phyloP scores from a whole-genome alignment of 2,329 filamentous ascomycete species.

The Paraconiothyrium sp. region DNA sequence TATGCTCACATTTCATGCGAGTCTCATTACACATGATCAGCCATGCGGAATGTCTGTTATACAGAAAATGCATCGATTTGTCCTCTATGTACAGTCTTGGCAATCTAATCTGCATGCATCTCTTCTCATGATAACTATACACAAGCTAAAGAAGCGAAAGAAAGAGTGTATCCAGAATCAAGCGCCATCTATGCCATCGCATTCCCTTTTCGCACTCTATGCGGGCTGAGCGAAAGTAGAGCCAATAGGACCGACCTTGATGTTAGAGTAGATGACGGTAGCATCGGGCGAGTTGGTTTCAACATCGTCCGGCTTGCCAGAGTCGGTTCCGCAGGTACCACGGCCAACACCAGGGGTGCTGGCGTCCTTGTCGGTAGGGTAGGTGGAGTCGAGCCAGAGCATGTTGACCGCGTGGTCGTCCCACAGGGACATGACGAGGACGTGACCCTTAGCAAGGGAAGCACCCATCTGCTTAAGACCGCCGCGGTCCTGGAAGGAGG shows the following conservation, averaged over 20 bases:
- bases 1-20: not conserved
- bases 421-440: slow-evolving; percentile 70
- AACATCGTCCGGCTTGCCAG: slow-evolving; percentile 49
- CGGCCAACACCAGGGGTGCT: slow-evolving; percentile 45
- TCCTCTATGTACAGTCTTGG: slow-evolving; percentile 9
- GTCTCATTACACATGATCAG: not conserved
- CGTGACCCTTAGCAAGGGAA: slow-evolving; percentile 67
- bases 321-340: slow-evolving; percentile 50
- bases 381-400: slow-evolving; percentile 78
- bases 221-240: slow-evolving; percentile 48
- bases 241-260: slow-evolving; percentile 52
- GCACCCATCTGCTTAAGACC: slow-evolving; percentile 65
- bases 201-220: slow-evolving; percentile 24
- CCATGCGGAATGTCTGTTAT: not conserved
- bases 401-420: slow-evolving; percentile 75
- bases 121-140: slow-evolving; percentile 17
- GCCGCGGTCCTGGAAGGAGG: slow-evolving; percentile 64
- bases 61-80: slow-evolving; percentile 2
- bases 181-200: slow-evolving; percentile 5
- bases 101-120: slow-evolving; percentile 7
- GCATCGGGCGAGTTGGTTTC: slow-evolving; percentile 47
- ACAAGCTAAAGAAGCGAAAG: slow-evolving; percentile 21
- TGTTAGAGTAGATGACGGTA: slow-evolving; percentile 52
- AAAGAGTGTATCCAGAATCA: slow-evolving; percentile 4
- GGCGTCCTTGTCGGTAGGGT: slow-evolving; percentile 58